Percentiles rank a stretch among this genome's conserved stretches.
Evolutionary conservation across 441 rosid genomes (phyloP).

Genomic region (Aquilaria agallochum): DNA sequence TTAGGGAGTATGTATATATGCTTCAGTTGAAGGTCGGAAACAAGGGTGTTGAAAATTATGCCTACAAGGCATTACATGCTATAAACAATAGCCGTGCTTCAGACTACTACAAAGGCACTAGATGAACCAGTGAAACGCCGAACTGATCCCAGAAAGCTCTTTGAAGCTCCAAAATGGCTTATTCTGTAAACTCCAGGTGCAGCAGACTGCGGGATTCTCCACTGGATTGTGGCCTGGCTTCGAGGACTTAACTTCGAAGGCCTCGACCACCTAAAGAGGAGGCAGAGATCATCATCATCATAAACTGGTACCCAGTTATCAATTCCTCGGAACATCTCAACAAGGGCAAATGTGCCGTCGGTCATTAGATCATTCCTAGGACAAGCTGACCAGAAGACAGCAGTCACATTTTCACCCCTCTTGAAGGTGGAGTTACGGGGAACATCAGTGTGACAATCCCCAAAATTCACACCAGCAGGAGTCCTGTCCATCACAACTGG

Average conservation of each 20-base stretch:
- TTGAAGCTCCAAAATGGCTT: slow-evolving; percentile 85
- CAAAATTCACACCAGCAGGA: slow-evolving; percentile 55
- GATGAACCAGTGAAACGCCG: slow-evolving; percentile 83
- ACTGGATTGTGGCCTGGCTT: slow-evolving; percentile 70
- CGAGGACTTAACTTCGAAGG: slow-evolving; percentile 61
- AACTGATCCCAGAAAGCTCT: slow-evolving; percentile 54
- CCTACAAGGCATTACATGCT: too few species aligned
- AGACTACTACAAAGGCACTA: slow-evolving; percentile 74
- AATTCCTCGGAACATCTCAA: slow-evolving; percentile 54
- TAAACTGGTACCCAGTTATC: slow-evolving; percentile 78
- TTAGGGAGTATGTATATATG: too few species aligned
- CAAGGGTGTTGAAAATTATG: too few species aligned
- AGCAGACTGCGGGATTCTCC: slow-evolving; percentile 74
- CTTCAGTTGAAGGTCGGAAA: too few species aligned
- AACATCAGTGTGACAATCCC: slow-evolving; percentile 64
- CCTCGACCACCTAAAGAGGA: slow-evolving; percentile 75
- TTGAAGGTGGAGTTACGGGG: slow-evolving; percentile 61
- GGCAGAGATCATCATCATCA: slow-evolving; percentile 88
- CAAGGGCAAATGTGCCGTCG: slow-evolving; percentile 79
- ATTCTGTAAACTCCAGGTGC: slow-evolving; percentile 70
- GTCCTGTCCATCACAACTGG: slow-evolving; percentile 74
- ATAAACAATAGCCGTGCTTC: slow-evolving; percentile 5
- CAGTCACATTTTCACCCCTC: slow-evolving; percentile 53
- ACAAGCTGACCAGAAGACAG: slow-evolving; percentile 77
- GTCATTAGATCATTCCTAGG: slow-evolving; percentile 82